Conservation (phyloP, 257 asterid genomes). For the Osmanthus fragrans region DNA sequence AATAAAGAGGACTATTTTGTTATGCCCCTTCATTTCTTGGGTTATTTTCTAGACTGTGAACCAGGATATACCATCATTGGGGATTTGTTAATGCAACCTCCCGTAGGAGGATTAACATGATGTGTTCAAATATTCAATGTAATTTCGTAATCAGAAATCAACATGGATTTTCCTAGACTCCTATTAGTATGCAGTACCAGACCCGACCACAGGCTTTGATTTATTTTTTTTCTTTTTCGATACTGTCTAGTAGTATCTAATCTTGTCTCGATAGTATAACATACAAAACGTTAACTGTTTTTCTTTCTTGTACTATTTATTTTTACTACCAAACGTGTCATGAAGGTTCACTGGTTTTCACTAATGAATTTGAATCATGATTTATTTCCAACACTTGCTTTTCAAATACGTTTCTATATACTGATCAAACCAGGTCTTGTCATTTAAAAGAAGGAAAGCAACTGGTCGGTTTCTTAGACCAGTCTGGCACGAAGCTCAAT, state of each 20-base stretch:
- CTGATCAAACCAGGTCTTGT: too few relatives aligned
- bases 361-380: too few relatives aligned
- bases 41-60: slow-evolving; percentile 34
- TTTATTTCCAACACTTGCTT: too few relatives aligned
- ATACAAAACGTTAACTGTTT: too few relatives aligned
- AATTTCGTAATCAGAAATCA: neutral
- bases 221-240: neutral
- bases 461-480: too few relatives aligned
- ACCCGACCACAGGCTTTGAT: too few relatives aligned
- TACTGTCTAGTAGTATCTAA: neutral
- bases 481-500: too few relatives aligned
- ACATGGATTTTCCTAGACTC: too few relatives aligned
- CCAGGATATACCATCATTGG: slow-evolving; percentile 8
- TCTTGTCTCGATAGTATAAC: neutral
- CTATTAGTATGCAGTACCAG: neutral
- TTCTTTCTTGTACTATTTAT: neutral
- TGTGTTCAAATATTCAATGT: neutral
- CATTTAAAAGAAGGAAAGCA: too few relatives aligned
- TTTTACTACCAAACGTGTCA: neutral
- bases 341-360: too few relatives aligned
- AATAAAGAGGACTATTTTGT: slow-evolving; percentile 43
- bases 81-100: neutral
- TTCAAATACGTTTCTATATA: too few relatives aligned
- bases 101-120: neutral
- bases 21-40: slow-evolving; percentile 24